Evolutionary conservation across 2,329 filamentous ascomycete species (phyloP).

Genomic region (Bipolaris zeicola): DNA sequence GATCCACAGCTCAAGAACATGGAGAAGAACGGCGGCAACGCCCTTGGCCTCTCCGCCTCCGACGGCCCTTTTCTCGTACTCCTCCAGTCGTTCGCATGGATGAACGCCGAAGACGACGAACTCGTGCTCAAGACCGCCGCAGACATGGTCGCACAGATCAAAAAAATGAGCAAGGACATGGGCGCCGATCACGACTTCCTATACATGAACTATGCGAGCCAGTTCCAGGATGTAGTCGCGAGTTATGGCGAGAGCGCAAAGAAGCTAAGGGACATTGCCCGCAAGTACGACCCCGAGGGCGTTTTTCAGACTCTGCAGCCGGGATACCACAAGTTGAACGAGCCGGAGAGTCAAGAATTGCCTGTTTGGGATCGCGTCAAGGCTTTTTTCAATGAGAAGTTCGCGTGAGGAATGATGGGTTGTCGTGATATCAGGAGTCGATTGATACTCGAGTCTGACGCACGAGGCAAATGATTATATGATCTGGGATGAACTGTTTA

Average conservation of each 20-base stretch:
- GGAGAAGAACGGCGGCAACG: constrained; percentile 29
- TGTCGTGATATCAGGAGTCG: too few relatives aligned
- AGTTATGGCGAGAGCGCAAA: constrained; percentile 47
- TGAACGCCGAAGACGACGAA: constrained; percentile 21
- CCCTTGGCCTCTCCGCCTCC: constrained; percentile 22
- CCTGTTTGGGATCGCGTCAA: neutral
- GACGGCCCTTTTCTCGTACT: constrained; percentile 20
- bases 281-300: constrained; percentile 15
- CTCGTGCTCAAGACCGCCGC: constrained; percentile 14
- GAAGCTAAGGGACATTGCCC: constrained; percentile 12
- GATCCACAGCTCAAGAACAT: constrained; percentile 20
- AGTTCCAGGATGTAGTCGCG: constrained; percentile 49
- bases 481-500: too few relatives aligned
- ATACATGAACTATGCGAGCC: constrained; percentile 56
- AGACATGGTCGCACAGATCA: constrained; percentile 16
- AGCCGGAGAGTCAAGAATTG: neutral
- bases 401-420: too few relatives aligned
- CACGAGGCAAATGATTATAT: too few relatives aligned
- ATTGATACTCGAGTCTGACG: too few relatives aligned
- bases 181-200: constrained; percentile 2
- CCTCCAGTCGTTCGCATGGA: constrained; percentile 19
- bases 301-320: constrained; percentile 19
- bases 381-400: too few relatives aligned
- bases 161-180: constrained; percentile 17
- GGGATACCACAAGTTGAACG: constrained; percentile 12